These are phyloP conservation scores for Kitagawia praeruptora DNA, from an alignment of 129 eudicot species.

Conservation along the genomic window DNA sequence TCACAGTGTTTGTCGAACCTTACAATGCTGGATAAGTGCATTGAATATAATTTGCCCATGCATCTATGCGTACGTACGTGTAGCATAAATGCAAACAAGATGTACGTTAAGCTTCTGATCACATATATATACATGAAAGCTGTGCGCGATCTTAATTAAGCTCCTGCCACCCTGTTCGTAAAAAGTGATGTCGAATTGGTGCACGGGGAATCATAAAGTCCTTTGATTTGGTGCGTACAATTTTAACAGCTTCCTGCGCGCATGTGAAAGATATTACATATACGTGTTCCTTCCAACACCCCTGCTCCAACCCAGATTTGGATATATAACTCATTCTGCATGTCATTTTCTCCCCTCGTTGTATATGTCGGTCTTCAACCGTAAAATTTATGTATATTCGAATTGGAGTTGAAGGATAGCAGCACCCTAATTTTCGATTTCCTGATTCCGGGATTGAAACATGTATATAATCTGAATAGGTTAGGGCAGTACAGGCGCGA, in stretches of 20 bases:
- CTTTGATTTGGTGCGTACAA: neutral
- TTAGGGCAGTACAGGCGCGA: too few relatives aligned
- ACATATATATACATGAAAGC: neutral
- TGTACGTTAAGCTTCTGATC: neutral
- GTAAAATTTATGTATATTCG: neutral
- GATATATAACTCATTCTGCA: neutral
- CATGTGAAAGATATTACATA: neutral
- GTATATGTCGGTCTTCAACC: neutral
- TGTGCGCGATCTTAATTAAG: neutral
- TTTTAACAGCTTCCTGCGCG: neutral
- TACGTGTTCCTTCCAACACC: neutral
- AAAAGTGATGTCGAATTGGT: neutral
- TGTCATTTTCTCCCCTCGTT: neutral
- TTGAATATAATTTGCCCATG: neutral
- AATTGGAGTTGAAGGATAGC: too few relatives aligned
- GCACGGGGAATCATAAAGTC: neutral
- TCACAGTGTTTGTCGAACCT: neutral
- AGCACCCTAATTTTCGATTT: too few relatives aligned
- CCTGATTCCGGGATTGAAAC: too few relatives aligned
- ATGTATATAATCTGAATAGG: too few relatives aligned
- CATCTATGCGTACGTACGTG: neutral
- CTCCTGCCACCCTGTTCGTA: neutral
- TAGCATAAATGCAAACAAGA: neutral
- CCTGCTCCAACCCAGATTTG: neutral
- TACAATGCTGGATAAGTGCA: neutral